phyloP scores from a whole-genome alignment of 371 early-diverging fungal genomes.

The Mortierella sp. region DNA sequence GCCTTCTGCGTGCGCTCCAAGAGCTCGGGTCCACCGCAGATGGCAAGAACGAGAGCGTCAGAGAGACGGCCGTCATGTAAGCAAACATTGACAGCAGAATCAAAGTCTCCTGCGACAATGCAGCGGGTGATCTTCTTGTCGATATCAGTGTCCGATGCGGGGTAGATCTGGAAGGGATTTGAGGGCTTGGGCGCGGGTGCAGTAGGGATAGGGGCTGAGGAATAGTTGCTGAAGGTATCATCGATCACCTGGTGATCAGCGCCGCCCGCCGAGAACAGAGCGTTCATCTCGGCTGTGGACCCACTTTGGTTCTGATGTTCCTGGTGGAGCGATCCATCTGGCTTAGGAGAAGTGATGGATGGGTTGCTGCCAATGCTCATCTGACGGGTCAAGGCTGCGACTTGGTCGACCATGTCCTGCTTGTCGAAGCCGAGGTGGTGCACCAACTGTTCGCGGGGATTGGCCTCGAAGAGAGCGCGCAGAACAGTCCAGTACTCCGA shows the following conservation, averaged over 20 bases:
- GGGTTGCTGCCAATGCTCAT: constrained; percentile 30
- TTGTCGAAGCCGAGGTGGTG: constrained; percentile 89
- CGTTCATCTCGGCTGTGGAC: constrained; percentile 36
- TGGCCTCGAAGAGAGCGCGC: constrained; percentile 79
- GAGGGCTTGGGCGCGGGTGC: constrained; percentile 43
- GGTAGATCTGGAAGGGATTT: constrained; percentile 71
- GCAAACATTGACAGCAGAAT: constrained; percentile 89
- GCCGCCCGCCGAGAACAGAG: constrained; percentile 20
- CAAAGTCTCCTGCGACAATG: constrained; percentile 91
- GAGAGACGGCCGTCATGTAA: constrained; percentile 83
- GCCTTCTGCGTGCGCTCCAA: constrained; percentile 82
- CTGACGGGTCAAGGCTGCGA: constrained; percentile 57
- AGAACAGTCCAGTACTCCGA: constrained; percentile 87
- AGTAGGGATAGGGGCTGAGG: constrained; percentile 13
- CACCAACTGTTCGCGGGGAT: constrained; percentile 86
- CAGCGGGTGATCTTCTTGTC: constrained; percentile 87
- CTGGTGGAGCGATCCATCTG: constrained; percentile 13
- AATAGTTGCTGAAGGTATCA: constrained; percentile 35
- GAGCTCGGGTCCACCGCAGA: constrained; percentile 89
- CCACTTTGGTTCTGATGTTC: constrained; percentile 26
- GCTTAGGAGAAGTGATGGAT: constrained; percentile 36
- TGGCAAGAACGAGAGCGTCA: constrained; percentile 93
- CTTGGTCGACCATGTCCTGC: constrained; percentile 65
- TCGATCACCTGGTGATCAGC: constrained; percentile 24
- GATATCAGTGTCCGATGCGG: constrained; percentile 68